A percentile compares a stretch with the other conserved stretches of the same genome.
Evolutionary conservation across 257 asterid species (phyloP).

Genomic region (Lithospermum erythrorhizon): DNA sequence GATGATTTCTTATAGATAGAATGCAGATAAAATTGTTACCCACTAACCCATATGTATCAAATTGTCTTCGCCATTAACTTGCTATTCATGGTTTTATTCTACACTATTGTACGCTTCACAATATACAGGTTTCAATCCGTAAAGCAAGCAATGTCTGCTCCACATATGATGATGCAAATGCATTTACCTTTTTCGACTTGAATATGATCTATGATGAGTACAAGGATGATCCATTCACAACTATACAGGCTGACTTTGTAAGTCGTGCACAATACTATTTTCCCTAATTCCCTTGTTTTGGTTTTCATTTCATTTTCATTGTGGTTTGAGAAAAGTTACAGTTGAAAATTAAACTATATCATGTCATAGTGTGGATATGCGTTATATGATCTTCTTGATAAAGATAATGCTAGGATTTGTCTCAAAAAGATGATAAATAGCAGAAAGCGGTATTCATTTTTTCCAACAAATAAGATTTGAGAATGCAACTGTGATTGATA

Average conservation of each 20-base stretch:
- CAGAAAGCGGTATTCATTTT: conserved; percentile 34
- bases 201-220: conserved; percentile 29
- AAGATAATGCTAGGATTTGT: conserved; percentile 41
- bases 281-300: neutral
- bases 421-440: conserved; percentile 43
- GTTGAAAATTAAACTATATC: neutral
- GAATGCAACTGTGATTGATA: conserved; percentile 36
- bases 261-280: conserved; percentile 9
- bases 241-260: conserved; percentile 47
- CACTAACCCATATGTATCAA: no score
- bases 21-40: no score
- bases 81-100: no score
- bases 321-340: neutral
- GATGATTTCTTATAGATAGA: no score
- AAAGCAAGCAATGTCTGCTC: conserved; percentile 40
- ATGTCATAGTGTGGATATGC: neutral
- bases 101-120: neutral
- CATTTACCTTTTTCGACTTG: conserved; percentile 53
- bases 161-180: conserved; percentile 30
- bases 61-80: no score
- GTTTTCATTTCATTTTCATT: neutral
- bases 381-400: conserved; percentile 6
- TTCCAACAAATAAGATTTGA: conserved; percentile 37
- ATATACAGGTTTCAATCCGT: conserved; percentile 40
- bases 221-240: conserved; percentile 27